phyloP scores from a whole-genome alignment of 2,329 filamentous ascomycete species.

The Curvularia lunata region DNA sequence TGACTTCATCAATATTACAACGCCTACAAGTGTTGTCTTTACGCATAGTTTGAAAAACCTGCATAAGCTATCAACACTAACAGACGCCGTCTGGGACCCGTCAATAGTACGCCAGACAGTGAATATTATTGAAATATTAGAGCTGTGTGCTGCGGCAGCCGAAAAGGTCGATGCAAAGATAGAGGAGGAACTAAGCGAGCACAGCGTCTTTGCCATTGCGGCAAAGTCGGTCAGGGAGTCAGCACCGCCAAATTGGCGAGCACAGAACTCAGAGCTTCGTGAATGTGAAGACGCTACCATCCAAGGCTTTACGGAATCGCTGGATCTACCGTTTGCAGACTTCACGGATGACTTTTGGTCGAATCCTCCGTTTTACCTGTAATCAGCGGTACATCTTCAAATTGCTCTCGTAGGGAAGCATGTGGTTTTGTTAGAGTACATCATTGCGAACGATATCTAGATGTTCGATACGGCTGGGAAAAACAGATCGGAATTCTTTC shows the following conservation, averaged over 20 bases:
- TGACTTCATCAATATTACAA: conserved; percentile 16
- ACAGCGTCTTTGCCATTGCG: conserved; percentile 23
- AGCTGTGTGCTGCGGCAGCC: conserved; percentile 14
- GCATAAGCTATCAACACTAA: conserved; percentile 20
- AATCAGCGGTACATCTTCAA: not conserved
- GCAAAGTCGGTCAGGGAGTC: conserved; percentile 20
- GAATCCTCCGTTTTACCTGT: conserved; percentile 11
- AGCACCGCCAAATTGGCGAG: conserved; percentile 21
- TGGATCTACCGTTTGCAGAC: conserved; percentile 19
- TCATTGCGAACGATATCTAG: too few species aligned
- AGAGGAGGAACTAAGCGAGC: conserved; percentile 22
- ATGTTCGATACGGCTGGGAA: too few species aligned
- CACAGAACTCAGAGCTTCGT: not conserved
- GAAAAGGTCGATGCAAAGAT: conserved; percentile 16
- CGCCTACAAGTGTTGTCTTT: conserved; percentile 23
- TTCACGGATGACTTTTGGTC: conserved; percentile 30
- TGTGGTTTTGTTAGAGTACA: too few species aligned
- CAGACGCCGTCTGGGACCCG: conserved; percentile 24
- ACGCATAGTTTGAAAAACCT: conserved; percentile 21
- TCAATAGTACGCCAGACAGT: conserved; percentile 16
- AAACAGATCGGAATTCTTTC: too few species aligned
- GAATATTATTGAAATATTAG: conserved; percentile 17
- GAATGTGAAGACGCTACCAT: not conserved
- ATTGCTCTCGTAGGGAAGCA: too few species aligned
- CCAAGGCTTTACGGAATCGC: conserved; percentile 3